A percentile compares a stretch with the other conserved stretches of the same genome.
These are phyloP conservation scores for Pythium volutum DNA, from an alignment of 352 stramenopile genomes.

Conservation along the genomic window DNA sequence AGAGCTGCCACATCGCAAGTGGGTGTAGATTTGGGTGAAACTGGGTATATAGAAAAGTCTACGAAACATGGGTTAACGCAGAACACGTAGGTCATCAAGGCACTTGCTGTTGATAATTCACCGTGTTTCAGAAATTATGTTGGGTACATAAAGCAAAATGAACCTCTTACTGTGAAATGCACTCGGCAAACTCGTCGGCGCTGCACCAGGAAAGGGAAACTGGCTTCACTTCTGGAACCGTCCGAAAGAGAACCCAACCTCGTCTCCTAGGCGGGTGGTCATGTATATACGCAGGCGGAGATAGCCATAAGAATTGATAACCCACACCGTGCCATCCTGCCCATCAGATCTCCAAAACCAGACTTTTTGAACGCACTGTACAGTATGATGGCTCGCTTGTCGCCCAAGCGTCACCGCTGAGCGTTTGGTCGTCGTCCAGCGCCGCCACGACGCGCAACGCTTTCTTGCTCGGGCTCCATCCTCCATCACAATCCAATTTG, in stretches of 20 bases:
- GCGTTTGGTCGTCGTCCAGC: constrained; percentile 2
- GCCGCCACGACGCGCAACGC: not conserved
- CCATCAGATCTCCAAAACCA: constrained; percentile 8
- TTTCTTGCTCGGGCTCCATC: not conserved
- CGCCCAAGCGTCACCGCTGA: constrained; percentile 1
- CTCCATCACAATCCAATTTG: constrained; percentile 5
- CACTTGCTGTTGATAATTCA: not conserved
- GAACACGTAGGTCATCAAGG: not conserved
- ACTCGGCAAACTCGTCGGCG: not conserved
- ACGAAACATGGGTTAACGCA: not conserved
- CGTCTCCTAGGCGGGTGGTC: not conserved
- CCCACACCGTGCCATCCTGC: constrained; percentile 10
- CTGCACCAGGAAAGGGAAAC: not conserved
- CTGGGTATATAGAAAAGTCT: not conserved
- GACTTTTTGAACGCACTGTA: not conserved
- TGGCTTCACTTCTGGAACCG: constrained; percentile 9
- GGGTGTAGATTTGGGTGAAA: too few species aligned
- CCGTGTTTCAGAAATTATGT: not conserved
- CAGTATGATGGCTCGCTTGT: not conserved
- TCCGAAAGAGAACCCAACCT: not conserved
- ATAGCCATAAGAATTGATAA: not conserved
- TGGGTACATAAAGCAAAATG: not conserved
- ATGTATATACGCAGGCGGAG: not conserved
- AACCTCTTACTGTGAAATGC: not conserved
- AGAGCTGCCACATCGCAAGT: not conserved